Base-by-base conservation (phyloP, 306 rosid species). In the Vachellia collinsii region DNA sequence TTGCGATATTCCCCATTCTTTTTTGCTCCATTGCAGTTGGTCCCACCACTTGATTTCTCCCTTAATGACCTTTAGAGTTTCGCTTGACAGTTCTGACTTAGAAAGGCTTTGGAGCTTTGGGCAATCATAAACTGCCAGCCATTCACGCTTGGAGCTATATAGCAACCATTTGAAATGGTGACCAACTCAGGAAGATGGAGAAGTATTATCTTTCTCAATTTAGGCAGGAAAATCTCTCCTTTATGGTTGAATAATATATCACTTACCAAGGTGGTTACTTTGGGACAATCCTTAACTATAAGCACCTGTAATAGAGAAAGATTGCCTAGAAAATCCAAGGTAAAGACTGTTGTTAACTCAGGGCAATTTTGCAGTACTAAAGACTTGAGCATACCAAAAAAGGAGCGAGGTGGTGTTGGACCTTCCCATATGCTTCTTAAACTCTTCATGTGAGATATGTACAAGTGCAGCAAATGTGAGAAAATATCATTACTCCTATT, bases 21-120 rank as follows among this genome's bases (percentile, higher is more conserved):
- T 3, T 11, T 56, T 20, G 29, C 38, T 23, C 66, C 66, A 61
- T 23, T 61, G 36, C 39, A 25, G 38, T 11, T 34, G 1, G 6
- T 23, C 66, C 66, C 66, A 61, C 66, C 66, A 61, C 39, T 4
- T 61, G 39, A 11, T 23, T 61, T 61, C 66, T 61, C 66, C 66
- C 13, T 61, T 11, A 10, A 23, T 25, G 7, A 61, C 3, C 66
- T 11, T 25, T 4, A 61, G 3, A 25, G 11, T 23, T 23, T 25
- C 7, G 66, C 39, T 61, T 4, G 19, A 61, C 17, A 11, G 8
- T 61, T 61, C 38, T 17, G 1, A 9, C 19, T 3, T 23, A 3
- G 65, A 59, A 23, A 61, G 39, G 38, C 66, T 61, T 12, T 25
- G 37, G 1, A 61, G 38, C 8, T 61, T 61, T 61, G 66, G 66